These are phyloP conservation scores for Pichia kudriavzevii DNA, from an alignment of 1,139 yeast genomes.

Conservation along the genomic window DNA sequence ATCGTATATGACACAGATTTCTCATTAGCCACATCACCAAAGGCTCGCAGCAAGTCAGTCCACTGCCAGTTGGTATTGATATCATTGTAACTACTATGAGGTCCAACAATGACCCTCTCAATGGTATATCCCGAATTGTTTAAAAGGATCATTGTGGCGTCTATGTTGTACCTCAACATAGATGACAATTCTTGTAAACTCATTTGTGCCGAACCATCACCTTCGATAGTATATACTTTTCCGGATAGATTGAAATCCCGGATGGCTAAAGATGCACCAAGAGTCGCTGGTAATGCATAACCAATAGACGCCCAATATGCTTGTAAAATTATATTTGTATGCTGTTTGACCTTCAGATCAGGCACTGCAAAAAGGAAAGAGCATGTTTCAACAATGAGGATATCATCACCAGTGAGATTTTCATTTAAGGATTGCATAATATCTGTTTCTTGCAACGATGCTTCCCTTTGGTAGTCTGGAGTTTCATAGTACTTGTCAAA, in stretches of 20 bases:
- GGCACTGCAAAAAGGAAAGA: conserved; percentile 65
- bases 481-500: conserved; percentile 7
- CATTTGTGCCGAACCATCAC: conserved; percentile 92
- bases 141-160: conserved; percentile 59
- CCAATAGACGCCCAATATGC: conserved; percentile 79
- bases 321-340: conserved; percentile 50
- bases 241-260: conserved; percentile 46
- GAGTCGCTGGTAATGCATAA: conserved; percentile 74
- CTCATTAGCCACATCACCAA: conserved; percentile 56
- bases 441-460: conserved; percentile 19
- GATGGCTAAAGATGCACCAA: conserved; percentile 69
- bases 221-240: conserved; percentile 65
- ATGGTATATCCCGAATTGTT: conserved; percentile 84
- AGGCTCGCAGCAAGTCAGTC: conserved; percentile 54
- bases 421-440: conserved; percentile 22
- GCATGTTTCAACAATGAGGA: conserved; percentile 70
- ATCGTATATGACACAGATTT: conserved; percentile 16
- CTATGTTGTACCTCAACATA: conserved; percentile 50
- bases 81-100: conserved; percentile 71
- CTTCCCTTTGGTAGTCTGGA: conserved; percentile 1
- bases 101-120: conserved; percentile 77
- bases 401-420: conserved; percentile 50
- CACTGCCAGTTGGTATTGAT: conserved; percentile 74
- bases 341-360: conserved; percentile 34
- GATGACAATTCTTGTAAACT: conserved; percentile 75